Conservation (phyloP, 1,284 basidiomycete genomes). For the Leccinum fuscescens region DNA sequence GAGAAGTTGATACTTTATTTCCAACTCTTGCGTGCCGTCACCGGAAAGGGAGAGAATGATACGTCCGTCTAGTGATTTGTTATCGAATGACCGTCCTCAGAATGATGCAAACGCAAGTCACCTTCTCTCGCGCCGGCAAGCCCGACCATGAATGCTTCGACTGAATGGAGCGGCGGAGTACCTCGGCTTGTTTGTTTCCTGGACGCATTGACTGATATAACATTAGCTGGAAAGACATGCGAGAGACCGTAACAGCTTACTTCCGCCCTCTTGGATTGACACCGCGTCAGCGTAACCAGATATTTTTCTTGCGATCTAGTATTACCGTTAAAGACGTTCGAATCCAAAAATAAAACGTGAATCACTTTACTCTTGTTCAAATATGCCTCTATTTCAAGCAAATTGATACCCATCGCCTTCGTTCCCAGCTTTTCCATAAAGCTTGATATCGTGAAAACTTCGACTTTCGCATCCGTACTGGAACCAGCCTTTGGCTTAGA, state of each 20-base stretch:
- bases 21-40: conserved; percentile 44
- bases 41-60: conserved; percentile 50
- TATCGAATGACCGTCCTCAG: background rate
- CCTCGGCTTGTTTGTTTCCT: conserved; percentile 35
- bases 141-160: conserved; percentile 85
- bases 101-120: conserved; percentile 22
- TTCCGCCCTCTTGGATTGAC: conserved; percentile 46
- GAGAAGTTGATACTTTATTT: conserved; percentile 91
- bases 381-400: conserved; percentile 83
- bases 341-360: background rate
- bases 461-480: conserved; percentile 32
- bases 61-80: conserved; percentile 54
- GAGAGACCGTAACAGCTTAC: conserved; percentile 16
- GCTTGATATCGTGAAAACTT: conserved; percentile 65
- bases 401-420: conserved; percentile 72
- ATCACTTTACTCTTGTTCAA: conserved; percentile 82
- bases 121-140: conserved; percentile 83
- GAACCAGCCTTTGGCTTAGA: conserved; percentile 24
- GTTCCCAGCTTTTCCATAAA: conserved; percentile 68
- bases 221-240: background rate
- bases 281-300: conserved; percentile 77
- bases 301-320: conserved; percentile 69
- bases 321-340: background rate
- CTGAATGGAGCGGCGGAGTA: conserved; percentile 79
- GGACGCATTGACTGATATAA: conserved; percentile 27